These are phyloP conservation scores for Phytophthora pisi DNA, from an alignment of 352 stramenopile species.

Conservation along the genomic window DNA sequence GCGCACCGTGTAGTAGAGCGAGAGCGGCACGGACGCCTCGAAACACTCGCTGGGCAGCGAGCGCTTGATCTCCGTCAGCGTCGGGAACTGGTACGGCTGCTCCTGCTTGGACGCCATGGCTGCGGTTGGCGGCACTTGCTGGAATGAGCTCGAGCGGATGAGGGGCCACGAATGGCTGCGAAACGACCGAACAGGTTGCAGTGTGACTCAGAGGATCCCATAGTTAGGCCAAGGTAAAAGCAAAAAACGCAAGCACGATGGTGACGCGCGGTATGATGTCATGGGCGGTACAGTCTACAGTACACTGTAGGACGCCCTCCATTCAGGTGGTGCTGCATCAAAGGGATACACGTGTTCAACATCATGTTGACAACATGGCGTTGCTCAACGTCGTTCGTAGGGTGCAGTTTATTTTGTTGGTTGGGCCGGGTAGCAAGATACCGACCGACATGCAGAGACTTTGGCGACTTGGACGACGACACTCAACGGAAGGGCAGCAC, in stretches of 20 bases:
- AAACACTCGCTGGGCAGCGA: conserved; percentile 74
- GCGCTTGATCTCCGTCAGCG: conserved; percentile 84
- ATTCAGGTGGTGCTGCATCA: too few relatives aligned
- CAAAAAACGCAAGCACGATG: conserved; percentile 14
- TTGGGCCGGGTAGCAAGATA: conserved; percentile 17
- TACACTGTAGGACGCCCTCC: too few relatives aligned
- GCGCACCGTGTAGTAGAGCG: conserved; percentile 76
- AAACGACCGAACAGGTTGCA: conserved; percentile 13
- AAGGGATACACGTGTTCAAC: not conserved
- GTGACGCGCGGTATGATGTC: conserved; percentile 28
- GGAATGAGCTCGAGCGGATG: conserved; percentile 19
- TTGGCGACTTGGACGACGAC: conserved; percentile 3
- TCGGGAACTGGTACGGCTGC: conserved; percentile 64
- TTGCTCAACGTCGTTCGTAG: not conserved
- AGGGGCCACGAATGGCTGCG: conserved; percentile 18
- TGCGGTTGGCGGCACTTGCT: conserved; percentile 17
- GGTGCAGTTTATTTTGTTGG: conserved; percentile 22
- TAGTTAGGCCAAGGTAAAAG: conserved; percentile 19
- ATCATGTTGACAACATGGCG: not conserved
- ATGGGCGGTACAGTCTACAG: too few relatives aligned
- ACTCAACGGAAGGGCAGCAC: conserved; percentile 65
- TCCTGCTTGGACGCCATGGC: conserved; percentile 32
- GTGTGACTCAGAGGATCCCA: conserved; percentile 22
- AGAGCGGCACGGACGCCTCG: conserved; percentile 69
- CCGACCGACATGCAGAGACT: conserved; percentile 15